phyloP scores from a whole-genome alignment of 2,329 filamentous ascomycete genomes.

The Colletotrichum falcatum region DNA sequence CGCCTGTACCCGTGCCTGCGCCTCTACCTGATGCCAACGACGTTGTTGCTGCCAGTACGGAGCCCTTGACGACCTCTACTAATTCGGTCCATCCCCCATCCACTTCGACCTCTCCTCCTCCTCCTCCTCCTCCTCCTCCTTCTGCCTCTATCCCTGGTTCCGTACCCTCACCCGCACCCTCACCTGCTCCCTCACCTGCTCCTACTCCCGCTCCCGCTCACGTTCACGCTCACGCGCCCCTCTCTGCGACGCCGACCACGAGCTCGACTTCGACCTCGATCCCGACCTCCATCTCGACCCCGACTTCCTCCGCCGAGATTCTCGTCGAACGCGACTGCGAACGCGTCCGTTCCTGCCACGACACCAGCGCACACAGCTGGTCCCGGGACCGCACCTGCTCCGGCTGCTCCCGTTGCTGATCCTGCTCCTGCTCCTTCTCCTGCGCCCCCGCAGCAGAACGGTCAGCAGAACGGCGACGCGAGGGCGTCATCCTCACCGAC shows the following conservation, averaged over 20 bases:
- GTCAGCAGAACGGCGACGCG: slow-evolving; percentile 40
- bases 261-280: slow-evolving; percentile 33
- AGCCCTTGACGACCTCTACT: slow-evolving; percentile 36
- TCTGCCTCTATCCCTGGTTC: slow-evolving; percentile 17
- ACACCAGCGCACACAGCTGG: slow-evolving; percentile 8
- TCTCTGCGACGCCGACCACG: slow-evolving; percentile 30
- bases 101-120: slow-evolving; percentile 28
- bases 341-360: slow-evolving; percentile 19
- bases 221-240: background rate
- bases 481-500: slow-evolving; percentile 41
- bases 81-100: slow-evolving; percentile 37
- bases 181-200: background rate
- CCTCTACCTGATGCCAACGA: slow-evolving; percentile 37
- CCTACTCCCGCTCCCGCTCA: background rate
- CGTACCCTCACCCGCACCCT: background rate
- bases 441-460: slow-evolving; percentile 12
- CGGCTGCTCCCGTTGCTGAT: slow-evolving; percentile 5
- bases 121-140: slow-evolving; percentile 14
- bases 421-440: slow-evolving; percentile 14
- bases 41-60: slow-evolving; percentile 28
- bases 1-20: slow-evolving; percentile 25
- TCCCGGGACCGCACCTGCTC: slow-evolving; percentile 13
- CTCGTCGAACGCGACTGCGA: slow-evolving; percentile 18
- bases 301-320: slow-evolving; percentile 29
- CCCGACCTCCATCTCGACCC: slow-evolving; percentile 24